phyloP scores from a whole-genome alignment of 768 basidiomycete species.

The Phlebiopsis gigantea region DNA sequence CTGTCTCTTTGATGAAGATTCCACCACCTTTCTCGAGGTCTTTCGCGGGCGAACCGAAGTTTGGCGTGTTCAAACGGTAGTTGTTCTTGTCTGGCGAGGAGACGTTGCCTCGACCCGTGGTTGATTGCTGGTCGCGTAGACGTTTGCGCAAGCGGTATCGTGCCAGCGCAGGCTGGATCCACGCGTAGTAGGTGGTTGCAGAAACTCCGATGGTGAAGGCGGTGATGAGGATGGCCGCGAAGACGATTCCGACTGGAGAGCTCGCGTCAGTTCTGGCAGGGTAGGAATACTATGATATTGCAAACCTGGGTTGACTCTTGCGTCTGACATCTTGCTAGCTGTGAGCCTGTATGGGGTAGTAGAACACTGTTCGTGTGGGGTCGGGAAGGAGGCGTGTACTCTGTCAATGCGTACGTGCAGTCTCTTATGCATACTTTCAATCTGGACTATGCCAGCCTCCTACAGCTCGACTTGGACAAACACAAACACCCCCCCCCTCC shows the following conservation, averaged over 20 bases:
- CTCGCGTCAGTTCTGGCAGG: neutral
- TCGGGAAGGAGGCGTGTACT: neutral
- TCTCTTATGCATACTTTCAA: neutral
- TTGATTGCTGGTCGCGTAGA: neutral
- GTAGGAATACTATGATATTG: neutral
- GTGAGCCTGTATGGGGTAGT: neutral
- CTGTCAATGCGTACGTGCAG: neutral
- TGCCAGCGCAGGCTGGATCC: slow-evolving; percentile 8
- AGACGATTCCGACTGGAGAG: slow-evolving; percentile 7
- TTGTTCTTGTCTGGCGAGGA: neutral
- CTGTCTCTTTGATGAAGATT: neutral
- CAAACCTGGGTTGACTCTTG: slow-evolving; percentile 5
- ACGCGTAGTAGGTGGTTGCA: slow-evolving; percentile 5
- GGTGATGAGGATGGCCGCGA: slow-evolving; percentile 5
- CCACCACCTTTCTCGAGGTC: neutral
- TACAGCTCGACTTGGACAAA: no score
- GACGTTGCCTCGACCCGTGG: neutral
- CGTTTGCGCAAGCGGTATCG: neutral
- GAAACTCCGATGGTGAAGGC: slow-evolving; percentile 4
- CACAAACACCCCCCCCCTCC: no score
- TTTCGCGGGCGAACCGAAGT: neutral
- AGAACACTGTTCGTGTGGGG: neutral
- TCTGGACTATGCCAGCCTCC: neutral
- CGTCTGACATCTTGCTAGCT: neutral
- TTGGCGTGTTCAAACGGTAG: neutral